Conservation (phyloP, 306 rosid species). For the Echinosophora koreensis region DNA sequence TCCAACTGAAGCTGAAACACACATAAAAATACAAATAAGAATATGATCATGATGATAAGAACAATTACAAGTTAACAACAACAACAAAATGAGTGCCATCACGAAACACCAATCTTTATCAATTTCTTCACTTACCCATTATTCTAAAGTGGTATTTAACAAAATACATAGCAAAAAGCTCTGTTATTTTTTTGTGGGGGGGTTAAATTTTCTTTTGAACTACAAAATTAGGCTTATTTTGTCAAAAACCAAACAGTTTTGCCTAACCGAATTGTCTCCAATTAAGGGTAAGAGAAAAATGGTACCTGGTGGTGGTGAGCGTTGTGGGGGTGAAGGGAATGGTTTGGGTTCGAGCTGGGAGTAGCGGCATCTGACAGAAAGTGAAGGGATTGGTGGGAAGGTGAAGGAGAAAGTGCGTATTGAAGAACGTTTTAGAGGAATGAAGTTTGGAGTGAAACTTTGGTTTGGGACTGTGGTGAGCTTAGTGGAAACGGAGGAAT, state of each 20-base stretch:
- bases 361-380: constrained; percentile 59
- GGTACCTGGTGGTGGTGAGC: constrained; percentile 53
- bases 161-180: background rate
- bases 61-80: no score
- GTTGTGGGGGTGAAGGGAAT: constrained; percentile 36
- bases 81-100: background rate
- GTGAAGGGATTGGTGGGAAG: background rate
- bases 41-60: background rate
- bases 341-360: constrained; percentile 57
- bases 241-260: constrained; percentile 18
- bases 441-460: constrained; percentile 23
- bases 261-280: no score
- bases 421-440: constrained; percentile 36
- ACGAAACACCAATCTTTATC: background rate
- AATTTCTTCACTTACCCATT: constrained; percentile 28
- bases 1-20: constrained; percentile 50
- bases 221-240: background rate
- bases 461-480: constrained; percentile 38
- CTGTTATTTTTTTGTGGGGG: background rate
- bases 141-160: background rate
- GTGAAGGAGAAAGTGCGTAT: constrained; percentile 45
- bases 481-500: constrained; percentile 34
- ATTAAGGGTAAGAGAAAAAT: background rate
- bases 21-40: constrained; percentile 4
- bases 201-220: background rate